Evolutionary conservation across 495 filamentous ascomycete species (phyloP).

Genomic region (Rhypophila decipiens): DNA sequence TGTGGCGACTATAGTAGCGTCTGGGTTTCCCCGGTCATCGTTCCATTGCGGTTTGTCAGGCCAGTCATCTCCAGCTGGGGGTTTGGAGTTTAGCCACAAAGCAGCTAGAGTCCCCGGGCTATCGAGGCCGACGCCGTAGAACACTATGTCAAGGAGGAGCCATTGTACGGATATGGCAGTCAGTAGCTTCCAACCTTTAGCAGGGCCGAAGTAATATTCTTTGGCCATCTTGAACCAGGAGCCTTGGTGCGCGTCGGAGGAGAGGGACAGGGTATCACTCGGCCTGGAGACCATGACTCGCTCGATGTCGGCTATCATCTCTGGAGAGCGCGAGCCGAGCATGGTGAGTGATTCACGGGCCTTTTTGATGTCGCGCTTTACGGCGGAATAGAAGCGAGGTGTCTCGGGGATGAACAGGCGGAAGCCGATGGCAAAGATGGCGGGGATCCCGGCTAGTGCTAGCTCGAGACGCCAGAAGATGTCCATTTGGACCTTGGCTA

Average conservation of each 20-base stretch:
- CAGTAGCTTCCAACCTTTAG: slow-evolving; percentile 17
- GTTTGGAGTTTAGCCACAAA: slow-evolving; percentile 15
- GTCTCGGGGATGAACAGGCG: slow-evolving; percentile 58
- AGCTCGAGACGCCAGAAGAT: slow-evolving; percentile 55
- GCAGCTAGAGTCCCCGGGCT: slow-evolving; percentile 41
- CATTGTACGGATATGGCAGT: slow-evolving; percentile 27
- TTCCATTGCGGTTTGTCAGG: slow-evolving; percentile 24
- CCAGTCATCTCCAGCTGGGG: slow-evolving; percentile 4
- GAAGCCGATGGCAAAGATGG: slow-evolving; percentile 50
- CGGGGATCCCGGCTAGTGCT: slow-evolving; percentile 55
- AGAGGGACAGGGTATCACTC: slow-evolving; percentile 1
- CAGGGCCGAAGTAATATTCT: slow-evolving; percentile 37
- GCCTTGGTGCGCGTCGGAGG: slow-evolving; percentile 2
- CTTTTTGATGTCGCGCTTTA: slow-evolving; percentile 6
- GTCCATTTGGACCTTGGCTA: slow-evolving; percentile 38
- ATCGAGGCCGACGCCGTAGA: slow-evolving; percentile 67
- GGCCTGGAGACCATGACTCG: not conserved
- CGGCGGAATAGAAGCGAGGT: slow-evolving; percentile 37
- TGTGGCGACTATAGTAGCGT: slow-evolving; percentile 24
- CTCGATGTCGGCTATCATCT: not conserved
- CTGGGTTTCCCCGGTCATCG: slow-evolving; percentile 17
- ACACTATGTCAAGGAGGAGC: slow-evolving; percentile 53
- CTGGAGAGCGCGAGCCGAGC: slow-evolving; percentile 13
- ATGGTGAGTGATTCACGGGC: slow-evolving; percentile 11
- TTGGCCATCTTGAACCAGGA: not conserved